Percentiles rank a stretch among this genome's conserved stretches.
phyloP scores from a whole-genome alignment of 768 basidiomycete species.

The Panellus pusillus region DNA sequence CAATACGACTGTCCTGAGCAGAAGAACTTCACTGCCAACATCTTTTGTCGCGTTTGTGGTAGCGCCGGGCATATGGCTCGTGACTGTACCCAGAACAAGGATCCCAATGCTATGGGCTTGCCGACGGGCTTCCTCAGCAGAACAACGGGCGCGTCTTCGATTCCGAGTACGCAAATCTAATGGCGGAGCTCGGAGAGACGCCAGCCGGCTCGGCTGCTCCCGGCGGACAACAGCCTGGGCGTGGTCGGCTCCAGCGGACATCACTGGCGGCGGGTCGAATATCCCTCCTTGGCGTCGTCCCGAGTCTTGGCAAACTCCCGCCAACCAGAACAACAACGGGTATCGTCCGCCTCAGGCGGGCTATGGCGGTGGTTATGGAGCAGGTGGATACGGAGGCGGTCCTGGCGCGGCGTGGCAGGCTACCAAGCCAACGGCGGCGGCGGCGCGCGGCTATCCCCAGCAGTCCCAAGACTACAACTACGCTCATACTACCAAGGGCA shows the following conservation, averaged over 20 bases:
- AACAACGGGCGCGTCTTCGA: slow-evolving; percentile 86
- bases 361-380: slow-evolving; percentile 51
- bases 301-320: slow-evolving; percentile 75
- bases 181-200: slow-evolving; percentile 94
- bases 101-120: slow-evolving; percentile 63
- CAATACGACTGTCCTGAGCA: slow-evolving; percentile 99
- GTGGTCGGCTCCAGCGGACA: slow-evolving; percentile 60
- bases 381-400: slow-evolving; percentile 42
- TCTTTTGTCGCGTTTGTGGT: slow-evolving; percentile 98
- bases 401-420: slow-evolving; percentile 46
- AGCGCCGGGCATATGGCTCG: slow-evolving; percentile 99
- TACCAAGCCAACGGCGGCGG: slow-evolving; percentile 39
- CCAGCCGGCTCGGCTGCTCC: slow-evolving; percentile 48
- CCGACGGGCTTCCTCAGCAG: slow-evolving; percentile 44
- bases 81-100: slow-evolving; percentile 93
- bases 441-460: slow-evolving; percentile 44
- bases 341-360: slow-evolving; percentile 69
- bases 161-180: slow-evolving; percentile 94
- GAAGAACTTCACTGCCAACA: slow-evolving; percentile 97
- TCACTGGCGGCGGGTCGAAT: slow-evolving; percentile 73
- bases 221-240: slow-evolving; percentile 42
- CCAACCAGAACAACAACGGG: slow-evolving; percentile 45
- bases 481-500: slow-evolving; percentile 88
- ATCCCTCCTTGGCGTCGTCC: slow-evolving; percentile 92
- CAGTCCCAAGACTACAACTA: slow-evolving; percentile 76